phyloP scores from a whole-genome alignment of 2,329 filamentous ascomycete species.

The Botrytis byssoidea region DNA sequence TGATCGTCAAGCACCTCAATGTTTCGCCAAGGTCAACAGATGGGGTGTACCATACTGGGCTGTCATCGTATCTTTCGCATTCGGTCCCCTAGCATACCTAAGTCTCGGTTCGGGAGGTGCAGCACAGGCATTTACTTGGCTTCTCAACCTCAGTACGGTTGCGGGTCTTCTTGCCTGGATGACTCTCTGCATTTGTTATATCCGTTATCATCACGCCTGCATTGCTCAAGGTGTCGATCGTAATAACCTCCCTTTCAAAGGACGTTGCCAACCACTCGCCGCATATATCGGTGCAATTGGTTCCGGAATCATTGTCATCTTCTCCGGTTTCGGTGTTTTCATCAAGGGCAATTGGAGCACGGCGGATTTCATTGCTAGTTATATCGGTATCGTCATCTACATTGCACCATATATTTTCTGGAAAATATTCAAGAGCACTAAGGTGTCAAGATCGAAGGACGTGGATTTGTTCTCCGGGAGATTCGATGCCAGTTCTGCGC shows the following conservation, averaged over 20 bases:
- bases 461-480: constrained; percentile 28
- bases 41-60: constrained; percentile 56
- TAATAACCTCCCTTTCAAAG: constrained; percentile 53
- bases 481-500: constrained; percentile 7
- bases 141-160: constrained; percentile 62
- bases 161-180: constrained; percentile 65
- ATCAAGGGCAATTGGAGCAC: constrained; percentile 58
- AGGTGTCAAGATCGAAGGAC: constrained; percentile 41
- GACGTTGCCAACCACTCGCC: constrained; percentile 55
- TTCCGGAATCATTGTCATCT: constrained; percentile 54
- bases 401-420: constrained; percentile 48
- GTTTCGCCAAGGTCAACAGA: constrained; percentile 56
- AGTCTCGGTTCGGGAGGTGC: constrained; percentile 55
- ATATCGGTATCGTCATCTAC: constrained; percentile 51
- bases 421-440: constrained; percentile 54
- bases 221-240: constrained; percentile 54
- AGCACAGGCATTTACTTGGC: constrained; percentile 58
- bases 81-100: constrained; percentile 57
- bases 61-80: constrained; percentile 50
- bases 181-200: constrained; percentile 57
- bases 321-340: constrained; percentile 68
- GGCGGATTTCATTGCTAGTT: constrained; percentile 59
- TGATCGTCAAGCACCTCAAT: constrained; percentile 63
- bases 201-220: constrained; percentile 55
- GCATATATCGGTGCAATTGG: constrained; percentile 41